Evolutionary conservation across 108 stramenopile species (phyloP), one percentile per base, ranked within the genome.

Genomic region (Fragilaria crotonensis): DNA sequence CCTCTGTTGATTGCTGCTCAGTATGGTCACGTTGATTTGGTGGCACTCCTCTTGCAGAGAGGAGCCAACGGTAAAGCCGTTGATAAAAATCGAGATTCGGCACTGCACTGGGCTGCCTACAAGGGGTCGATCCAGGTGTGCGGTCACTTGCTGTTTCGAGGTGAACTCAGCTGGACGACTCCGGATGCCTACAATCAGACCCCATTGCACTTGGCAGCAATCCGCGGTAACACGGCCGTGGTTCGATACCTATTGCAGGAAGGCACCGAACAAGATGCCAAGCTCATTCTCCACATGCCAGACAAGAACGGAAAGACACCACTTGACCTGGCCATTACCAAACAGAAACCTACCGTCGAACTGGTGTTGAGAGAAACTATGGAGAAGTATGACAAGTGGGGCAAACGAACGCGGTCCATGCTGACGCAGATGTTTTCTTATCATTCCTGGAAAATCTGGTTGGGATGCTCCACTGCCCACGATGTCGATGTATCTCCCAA

Each of bases 21-120:
- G 77, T 94, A 95, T 52, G 95, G 95, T 7, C 90, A 95, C 51
- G 90, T 93, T 5, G 87, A 90, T 63, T 68, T 93, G n/a, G 93
- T 87, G 19, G 91, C 89, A 20, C 94, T 77, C 52, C 62, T 96
- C 17, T 70, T 92, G 21, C 73, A 92, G 30, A 67, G 78, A 18
- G 92, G 94, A 29, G 94, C 95, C 14, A 70, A 92, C 57, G 58
- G 81, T 21, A 58, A 68, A 21, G 85, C 86, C 26, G 67, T 88
- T 9, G 97, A 98, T 72, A 63, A 71, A 19, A 80, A 67, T 52
- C 60, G 71, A n/a, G 97, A 98, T 63, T 83, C 93, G 5, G 93
- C 94, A 1, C 58, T 94, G 52, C 97, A 98, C 63, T 98, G 97
- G 97, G 97, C 95, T 3, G 92, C 95, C 29, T 96, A 96, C 70